Evolutionary conservation across 1,284 basidiomycete genomes (phyloP), one percentile per base, ranked within the genome.

Genomic region (Rhodotorula sp.): DNA sequence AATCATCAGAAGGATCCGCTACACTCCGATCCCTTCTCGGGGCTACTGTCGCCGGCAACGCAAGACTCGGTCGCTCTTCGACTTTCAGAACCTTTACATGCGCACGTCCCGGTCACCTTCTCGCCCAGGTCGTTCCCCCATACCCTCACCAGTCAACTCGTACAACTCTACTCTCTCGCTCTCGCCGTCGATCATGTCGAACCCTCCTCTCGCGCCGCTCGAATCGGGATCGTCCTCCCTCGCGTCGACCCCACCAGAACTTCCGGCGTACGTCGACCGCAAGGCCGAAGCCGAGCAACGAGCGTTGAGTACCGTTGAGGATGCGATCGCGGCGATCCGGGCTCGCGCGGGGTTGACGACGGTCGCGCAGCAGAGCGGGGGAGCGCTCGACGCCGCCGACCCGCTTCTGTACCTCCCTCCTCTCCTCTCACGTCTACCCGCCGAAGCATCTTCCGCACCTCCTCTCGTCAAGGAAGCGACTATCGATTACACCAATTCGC

Each of bases 381-480:
- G 19, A 56, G 28, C 16, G 15, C 23, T 49, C 34, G 34, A 34
- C 34, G 7, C 34, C 45, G 26, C 48, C 38, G 50, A 52, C 50
- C 50, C 61, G 2, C 38, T 55, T 26, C 54, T 67, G 21, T 62
- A 56, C 66, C 85, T 92, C 18, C 91, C 91, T 14, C 91, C 90
- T 2, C 84, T 92, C 8, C 83, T 93, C 19, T 91, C 90, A 3
- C 88, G 87, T 19, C 84, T 92, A 2, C 80, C 79, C 67, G 61
- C 43, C 54, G 50, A 23, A 23, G 14, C 19, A 19, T 43, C 64
- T n/a, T 61, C 78, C 28, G 76, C 19, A 79, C 81, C 34, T 6
- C 18, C 62, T 5, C 14, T 6, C 50, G 26, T 0, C 50, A 3
- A 52, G 10, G 21, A 10, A 77, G 81, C 45, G 82, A 82, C 62